phyloP scores from a whole-genome alignment of 2,329 filamentous ascomycete species.

The Claviceps arundinis region DNA sequence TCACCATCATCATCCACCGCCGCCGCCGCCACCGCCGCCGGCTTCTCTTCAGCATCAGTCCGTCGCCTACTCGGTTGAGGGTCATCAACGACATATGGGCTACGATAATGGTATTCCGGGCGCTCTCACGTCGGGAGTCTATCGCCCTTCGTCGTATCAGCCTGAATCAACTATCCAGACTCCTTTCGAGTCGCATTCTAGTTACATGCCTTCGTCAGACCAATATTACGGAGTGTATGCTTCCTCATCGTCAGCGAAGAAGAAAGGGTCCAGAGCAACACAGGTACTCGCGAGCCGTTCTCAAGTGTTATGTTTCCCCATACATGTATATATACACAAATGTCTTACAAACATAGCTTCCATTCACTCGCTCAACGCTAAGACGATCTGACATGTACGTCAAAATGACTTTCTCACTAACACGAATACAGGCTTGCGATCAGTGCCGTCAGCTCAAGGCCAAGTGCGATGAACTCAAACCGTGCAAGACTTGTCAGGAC shows the following conservation, averaged over 20 bases:
- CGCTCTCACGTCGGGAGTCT: constrained; percentile 30
- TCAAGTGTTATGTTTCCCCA: neutral
- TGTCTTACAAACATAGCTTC: neutral
- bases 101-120: constrained; percentile 35
- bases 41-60: constrained; percentile 15
- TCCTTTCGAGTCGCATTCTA: constrained; percentile 23
- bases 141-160: constrained; percentile 28
- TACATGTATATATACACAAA: no score
- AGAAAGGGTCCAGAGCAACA: constrained; percentile 52
- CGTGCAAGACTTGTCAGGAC: constrained; percentile 77
- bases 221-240: constrained; percentile 29
- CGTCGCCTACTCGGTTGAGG: constrained; percentile 27
- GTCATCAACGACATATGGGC: constrained; percentile 37
- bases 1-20: neutral
- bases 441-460: constrained; percentile 78
- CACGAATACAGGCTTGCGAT: constrained; percentile 60
- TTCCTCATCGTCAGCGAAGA: constrained; percentile 31
- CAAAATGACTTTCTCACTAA: constrained; percentile 4
- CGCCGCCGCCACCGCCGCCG: neutral
- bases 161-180: constrained; percentile 26
- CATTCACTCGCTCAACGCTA: neutral
- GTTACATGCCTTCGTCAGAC: constrained; percentile 21
- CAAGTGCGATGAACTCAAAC: constrained; percentile 80
- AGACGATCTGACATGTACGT: neutral
- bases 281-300: constrained; percentile 30